These are phyloP conservation scores for Heterobasidion irregulare DNA, from an alignment of 1,284 basidiomycete species.

Conservation along the genomic window DNA sequence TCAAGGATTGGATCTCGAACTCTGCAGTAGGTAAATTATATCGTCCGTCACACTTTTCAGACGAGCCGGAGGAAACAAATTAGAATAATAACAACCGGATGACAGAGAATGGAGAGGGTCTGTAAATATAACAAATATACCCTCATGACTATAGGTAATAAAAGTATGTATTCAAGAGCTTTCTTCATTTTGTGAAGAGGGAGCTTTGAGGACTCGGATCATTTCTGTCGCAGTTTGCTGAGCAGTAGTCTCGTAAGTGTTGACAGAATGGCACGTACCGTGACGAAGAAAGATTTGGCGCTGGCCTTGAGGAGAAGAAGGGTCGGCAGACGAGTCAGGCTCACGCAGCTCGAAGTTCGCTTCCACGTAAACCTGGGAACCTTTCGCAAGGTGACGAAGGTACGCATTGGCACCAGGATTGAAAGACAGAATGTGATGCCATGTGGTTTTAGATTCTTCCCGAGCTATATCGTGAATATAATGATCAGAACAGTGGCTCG, in stretches of 20 bases:
- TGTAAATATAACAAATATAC: background rate
- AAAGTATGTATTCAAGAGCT: conserved; percentile 2
- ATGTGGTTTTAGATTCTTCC: conserved; percentile 46
- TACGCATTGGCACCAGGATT: conserved; percentile 45
- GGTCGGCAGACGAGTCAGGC: conserved; percentile 52
- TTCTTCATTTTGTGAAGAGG: background rate
- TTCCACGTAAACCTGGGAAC: conserved; percentile 69
- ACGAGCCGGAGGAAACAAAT: conserved; percentile 1
- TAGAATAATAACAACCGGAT: background rate
- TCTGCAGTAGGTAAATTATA: conserved; percentile 13
- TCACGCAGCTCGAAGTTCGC: conserved; percentile 68
- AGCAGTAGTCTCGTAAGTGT: conserved; percentile 1
- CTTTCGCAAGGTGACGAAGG: conserved; percentile 56
- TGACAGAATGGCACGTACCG: conserved; percentile 32
- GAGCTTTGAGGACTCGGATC: conserved; percentile 17
- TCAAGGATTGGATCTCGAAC: conserved; percentile 14
- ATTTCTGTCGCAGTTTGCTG: conserved; percentile 15
- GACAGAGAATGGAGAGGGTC: background rate
- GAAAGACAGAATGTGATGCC: conserved; percentile 73
- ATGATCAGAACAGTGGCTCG: background rate
- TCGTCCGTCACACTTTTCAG: conserved; percentile 13
- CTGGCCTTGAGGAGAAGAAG: conserved; percentile 57
- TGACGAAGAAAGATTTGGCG: conserved; percentile 74
- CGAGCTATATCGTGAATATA: conserved; percentile 33
- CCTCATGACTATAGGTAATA: background rate